A percentile compares a stretch with the other conserved stretches of the same genome.
phyloP scores from a whole-genome alignment of 495 filamentous ascomycete genomes.

The Coniosporium apollinis region DNA sequence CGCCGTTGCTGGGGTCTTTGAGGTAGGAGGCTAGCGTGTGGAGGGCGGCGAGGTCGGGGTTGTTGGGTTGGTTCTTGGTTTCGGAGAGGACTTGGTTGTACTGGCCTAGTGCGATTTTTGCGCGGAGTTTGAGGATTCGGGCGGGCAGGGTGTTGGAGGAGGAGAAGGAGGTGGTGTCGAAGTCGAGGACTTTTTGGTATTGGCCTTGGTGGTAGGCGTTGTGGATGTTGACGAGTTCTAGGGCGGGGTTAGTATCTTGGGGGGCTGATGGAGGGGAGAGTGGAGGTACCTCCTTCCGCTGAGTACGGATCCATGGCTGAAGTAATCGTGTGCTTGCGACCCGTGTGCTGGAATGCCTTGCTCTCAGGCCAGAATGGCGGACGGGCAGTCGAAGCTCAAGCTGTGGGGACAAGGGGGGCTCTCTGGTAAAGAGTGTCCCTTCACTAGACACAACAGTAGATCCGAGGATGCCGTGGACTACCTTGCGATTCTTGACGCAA shows the following conservation, averaged over 20 bases:
- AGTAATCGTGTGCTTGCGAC: no score
- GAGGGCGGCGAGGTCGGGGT: slow-evolving; percentile 62
- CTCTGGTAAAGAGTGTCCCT: no score
- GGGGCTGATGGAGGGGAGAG: slow-evolving; percentile 1
- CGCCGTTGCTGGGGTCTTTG: slow-evolving; percentile 31
- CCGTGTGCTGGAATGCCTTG: no score
- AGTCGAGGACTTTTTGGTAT: slow-evolving; percentile 67
- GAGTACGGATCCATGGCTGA: slow-evolving; percentile 81
- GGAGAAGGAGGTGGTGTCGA: slow-evolving; percentile 58
- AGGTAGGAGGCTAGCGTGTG: slow-evolving; percentile 57
- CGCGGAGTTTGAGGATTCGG: slow-evolving; percentile 63
- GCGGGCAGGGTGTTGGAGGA: slow-evolving; percentile 59
- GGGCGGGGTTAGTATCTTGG: slow-evolving; percentile 4
- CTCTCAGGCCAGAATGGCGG: no score
- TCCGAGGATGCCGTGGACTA: no score
- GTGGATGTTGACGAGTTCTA: slow-evolving; percentile 89
- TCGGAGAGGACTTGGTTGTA: slow-evolving; percentile 52
- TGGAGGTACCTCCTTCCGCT: slow-evolving; percentile 53
- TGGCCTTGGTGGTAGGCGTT: slow-evolving; percentile 89
- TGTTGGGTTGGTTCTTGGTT: slow-evolving; percentile 42
- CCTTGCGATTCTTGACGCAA: no score
- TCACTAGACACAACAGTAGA: no score
- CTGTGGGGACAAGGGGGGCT: no score
- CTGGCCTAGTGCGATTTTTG: slow-evolving; percentile 66
- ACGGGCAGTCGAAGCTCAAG: no score